phyloP scores from a whole-genome alignment of 2,329 filamentous ascomycete genomes.

The Penicillium oxalicum region DNA sequence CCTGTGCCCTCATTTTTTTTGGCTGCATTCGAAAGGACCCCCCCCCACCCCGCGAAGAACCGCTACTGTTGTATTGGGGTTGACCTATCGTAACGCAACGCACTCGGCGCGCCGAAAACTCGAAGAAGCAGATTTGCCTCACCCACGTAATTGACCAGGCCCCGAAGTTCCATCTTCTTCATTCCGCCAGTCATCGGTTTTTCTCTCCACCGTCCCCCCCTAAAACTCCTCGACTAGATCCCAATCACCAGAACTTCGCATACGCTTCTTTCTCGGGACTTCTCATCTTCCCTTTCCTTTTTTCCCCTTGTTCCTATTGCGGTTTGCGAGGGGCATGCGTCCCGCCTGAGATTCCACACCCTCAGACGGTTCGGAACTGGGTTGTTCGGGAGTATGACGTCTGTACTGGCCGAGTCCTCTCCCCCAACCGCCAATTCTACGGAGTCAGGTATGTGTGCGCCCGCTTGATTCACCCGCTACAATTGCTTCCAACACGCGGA shows the following conservation, averaged over 20 bases:
- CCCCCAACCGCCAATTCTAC: conserved; percentile 20
- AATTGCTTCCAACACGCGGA: too few species aligned
- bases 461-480: conserved; percentile 1
- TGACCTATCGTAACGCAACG: conserved; percentile 9
- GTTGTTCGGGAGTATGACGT: conserved; percentile 32
- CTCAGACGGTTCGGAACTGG: conserved; percentile 4
- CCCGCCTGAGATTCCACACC: conserved; percentile 16
- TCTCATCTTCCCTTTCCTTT: neutral
- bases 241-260: neutral
- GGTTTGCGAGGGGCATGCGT: conserved; percentile 30
- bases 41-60: neutral
- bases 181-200: conserved; percentile 6
- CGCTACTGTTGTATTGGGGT: conserved; percentile 5
- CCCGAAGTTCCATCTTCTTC: too few species aligned
- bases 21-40: neutral
- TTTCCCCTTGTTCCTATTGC: neutral
- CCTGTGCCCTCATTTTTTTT: neutral
- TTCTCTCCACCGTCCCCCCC: neutral
- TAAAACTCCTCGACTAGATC: neutral
- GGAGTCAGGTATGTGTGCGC: conserved; percentile 29
- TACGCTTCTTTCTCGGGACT: neutral
- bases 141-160: conserved; percentile 18
- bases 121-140: conserved; percentile 28
- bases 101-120: conserved; percentile 20
- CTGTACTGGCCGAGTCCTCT: conserved; percentile 26